Evolutionary conservation across 2,329 filamentous ascomycete species (phyloP).

Genomic region (Fusarium mangiferae): DNA sequence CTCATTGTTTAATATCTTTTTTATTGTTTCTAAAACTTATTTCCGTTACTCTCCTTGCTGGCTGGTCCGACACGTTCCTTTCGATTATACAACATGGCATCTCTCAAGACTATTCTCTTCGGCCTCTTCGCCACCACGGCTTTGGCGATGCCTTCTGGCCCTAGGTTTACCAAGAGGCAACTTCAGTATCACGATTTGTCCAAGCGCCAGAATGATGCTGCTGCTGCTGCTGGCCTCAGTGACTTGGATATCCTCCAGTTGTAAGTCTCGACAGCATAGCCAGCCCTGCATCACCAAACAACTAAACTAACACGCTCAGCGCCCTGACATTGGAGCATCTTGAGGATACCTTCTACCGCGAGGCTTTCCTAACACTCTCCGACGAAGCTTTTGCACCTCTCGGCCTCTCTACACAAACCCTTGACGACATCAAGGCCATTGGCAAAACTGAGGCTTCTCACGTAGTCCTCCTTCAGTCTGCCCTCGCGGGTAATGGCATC

Average conservation of each 20-base stretch:
- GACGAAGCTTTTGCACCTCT: slow-evolving; percentile 70
- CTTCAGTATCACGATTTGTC: slow-evolving; percentile 58
- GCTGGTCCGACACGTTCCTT: slow-evolving; percentile 38
- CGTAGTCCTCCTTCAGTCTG: slow-evolving; percentile 55
- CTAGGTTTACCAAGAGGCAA: slow-evolving; percentile 57
- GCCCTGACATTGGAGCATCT: slow-evolving; percentile 80
- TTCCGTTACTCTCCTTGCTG: slow-evolving; percentile 17
- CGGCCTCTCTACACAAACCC: slow-evolving; percentile 45
- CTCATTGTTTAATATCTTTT: slow-evolving; percentile 19
- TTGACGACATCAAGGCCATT: slow-evolving; percentile 67
- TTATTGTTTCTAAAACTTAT: background rate
- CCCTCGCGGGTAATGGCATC: slow-evolving; percentile 64
- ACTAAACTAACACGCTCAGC: slow-evolving; percentile 34
- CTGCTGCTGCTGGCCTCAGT: slow-evolving; percentile 57
- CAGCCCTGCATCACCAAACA: background rate
- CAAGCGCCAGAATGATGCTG: slow-evolving; percentile 62
- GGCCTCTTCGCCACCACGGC: slow-evolving; percentile 58
- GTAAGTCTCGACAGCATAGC: slow-evolving; percentile 51
- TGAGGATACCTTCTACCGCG: slow-evolving; percentile 76
- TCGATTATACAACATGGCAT: slow-evolving; percentile 46
- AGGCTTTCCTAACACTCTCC: slow-evolving; percentile 75
- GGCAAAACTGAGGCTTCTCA: slow-evolving; percentile 68
- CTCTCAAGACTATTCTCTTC: slow-evolving; percentile 55
- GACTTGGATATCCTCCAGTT: slow-evolving; percentile 69
- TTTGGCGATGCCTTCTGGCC: slow-evolving; percentile 58